Base-by-base conservation (phyloP, 2,329 filamentous ascomycete species). In the Paecilomyces formosus region DNA sequence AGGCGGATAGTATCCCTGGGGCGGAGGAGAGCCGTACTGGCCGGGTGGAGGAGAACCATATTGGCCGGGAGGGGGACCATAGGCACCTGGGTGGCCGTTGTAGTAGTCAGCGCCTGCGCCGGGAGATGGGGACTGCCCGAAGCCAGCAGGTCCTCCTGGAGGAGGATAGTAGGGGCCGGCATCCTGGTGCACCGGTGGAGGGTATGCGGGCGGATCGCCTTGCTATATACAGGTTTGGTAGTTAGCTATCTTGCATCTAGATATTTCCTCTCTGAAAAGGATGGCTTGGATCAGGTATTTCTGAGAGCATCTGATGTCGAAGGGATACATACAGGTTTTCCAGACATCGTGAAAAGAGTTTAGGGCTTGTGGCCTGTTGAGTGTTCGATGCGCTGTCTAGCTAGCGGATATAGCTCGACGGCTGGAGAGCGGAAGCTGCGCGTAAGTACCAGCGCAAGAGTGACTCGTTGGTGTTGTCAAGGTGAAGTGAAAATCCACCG, bases 121-220 rank as follows among this genome's bases (percentile, higher is more conserved):
- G 1, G 70, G 68, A 18, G 68, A 65, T 50, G 67, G 64, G 18
- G 68, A 63, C 55, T 63, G 61, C 4, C 55, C 56, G 54, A 63
- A 61, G 35, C 57, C 56, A 33, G 54, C 53, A 22, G 57, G 51
- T 7, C 49, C 31, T 9, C 39, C 39, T 22, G 57, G 59, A 30
- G 60, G 63, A 18, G 65, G 60, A 33, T 60, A 61, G 60, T 69
- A 70, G 18, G 66, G 63, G 50, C 67, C 68, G n/a, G 66, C 65
- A 57, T 74, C 68, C 54, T 65, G 63, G 62, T 74, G 68, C 63
- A 64, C 62, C 2, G 70, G 68, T 7, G 68, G 61, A 11, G 72
- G 72, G 61, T 75, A 75, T 30, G 73, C 69, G n/a, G 73, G 73
- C 15, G 73, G 73, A 39, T 72, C 68, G 31, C 67, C 68, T 57